Conservation (phyloP, 2,329 filamentous ascomycete genomes). For the Bertia moriformis region DNA sequence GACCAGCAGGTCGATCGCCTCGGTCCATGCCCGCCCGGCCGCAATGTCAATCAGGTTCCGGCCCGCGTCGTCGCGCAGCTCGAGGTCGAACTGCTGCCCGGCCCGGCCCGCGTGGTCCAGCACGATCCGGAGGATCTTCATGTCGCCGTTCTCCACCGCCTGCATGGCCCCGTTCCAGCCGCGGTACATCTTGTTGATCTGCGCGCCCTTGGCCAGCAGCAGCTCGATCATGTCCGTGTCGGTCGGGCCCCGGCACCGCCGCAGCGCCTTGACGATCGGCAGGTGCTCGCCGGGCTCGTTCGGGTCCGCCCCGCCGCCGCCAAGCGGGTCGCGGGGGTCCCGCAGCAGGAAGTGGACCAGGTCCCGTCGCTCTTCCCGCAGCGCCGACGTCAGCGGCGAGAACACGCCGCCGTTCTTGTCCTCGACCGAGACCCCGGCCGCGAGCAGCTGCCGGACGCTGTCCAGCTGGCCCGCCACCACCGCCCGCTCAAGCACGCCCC, state of each 20-base stretch:
- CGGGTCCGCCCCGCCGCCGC: constrained; percentile 30
- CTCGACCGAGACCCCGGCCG: constrained; percentile 24
- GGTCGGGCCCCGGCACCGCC: constrained; percentile 19
- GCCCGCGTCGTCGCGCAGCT: constrained; percentile 21
- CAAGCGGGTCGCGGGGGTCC: constrained; percentile 12
- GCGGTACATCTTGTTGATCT: constrained; percentile 32
- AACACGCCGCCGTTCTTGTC: constrained; percentile 39
- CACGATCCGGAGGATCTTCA: constrained; percentile 20
- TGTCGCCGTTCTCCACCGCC: constrained; percentile 26
- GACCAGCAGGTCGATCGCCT: constrained; percentile 14
- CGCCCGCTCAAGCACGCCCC: constrained; percentile 33
- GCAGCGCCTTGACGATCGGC: constrained; percentile 34
- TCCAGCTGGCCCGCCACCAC: constrained; percentile 34
- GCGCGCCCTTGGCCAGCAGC: constrained; percentile 30
- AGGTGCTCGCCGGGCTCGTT: constrained; percentile 36
- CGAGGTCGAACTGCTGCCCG: constrained; percentile 14
- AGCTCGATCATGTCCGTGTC: constrained; percentile 30
- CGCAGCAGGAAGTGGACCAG: not conserved
- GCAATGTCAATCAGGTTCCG: constrained; percentile 23
- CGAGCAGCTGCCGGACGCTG: constrained; percentile 21
- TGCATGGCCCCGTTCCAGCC: constrained; percentile 30
- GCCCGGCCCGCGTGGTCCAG: constrained; percentile 12
- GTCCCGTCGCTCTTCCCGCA: constrained; percentile 24
- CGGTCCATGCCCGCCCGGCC: constrained; percentile 20
- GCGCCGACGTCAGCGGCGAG: constrained; percentile 33